Conservation (phyloP, 2,329 filamentous ascomycete genomes). For the Colletotrichum plurivorum region DNA sequence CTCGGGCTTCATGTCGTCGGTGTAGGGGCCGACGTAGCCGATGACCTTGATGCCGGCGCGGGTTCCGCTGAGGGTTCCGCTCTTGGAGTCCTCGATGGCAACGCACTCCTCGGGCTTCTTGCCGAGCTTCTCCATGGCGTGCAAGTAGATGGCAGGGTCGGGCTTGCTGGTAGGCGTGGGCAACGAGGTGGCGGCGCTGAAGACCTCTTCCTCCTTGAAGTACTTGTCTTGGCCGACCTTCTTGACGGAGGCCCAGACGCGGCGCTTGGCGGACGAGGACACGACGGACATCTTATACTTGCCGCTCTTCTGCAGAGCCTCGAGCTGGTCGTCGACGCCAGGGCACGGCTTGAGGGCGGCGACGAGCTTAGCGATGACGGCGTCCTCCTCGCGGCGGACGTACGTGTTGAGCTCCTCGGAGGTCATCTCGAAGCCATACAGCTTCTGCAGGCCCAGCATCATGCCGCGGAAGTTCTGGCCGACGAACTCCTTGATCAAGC, state of each 20-base stretch:
- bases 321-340: slow-evolving; percentile 77
- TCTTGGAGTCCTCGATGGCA: slow-evolving; percentile 91
- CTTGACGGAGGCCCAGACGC: slow-evolving; percentile 82
- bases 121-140: slow-evolving; percentile 81
- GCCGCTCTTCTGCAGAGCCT: slow-evolving; percentile 70
- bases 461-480: slow-evolving; percentile 96
- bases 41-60: slow-evolving; percentile 85
- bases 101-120: slow-evolving; percentile 80
- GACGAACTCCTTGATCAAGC: slow-evolving; percentile 88
- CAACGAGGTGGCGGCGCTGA: slow-evolving; percentile 85
- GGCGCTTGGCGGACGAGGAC: slow-evolving; percentile 82
- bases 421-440: slow-evolving; percentile 80
- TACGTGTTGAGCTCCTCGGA: slow-evolving; percentile 80
- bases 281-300: slow-evolving; percentile 86
- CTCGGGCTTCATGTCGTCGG: slow-evolving; percentile 70
- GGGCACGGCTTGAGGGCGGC: slow-evolving; percentile 76
- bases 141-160: slow-evolving; percentile 88
- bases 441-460: slow-evolving; percentile 82
- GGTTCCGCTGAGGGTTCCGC: slow-evolving; percentile 80
- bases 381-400: slow-evolving; percentile 83
- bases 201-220: slow-evolving; percentile 82
- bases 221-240: slow-evolving; percentile 86
- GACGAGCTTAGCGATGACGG: slow-evolving; percentile 85
- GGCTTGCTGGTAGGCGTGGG: slow-evolving; percentile 89
- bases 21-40: slow-evolving; percentile 88